Conservation (phyloP, 768 basidiomycete species). For the Hemileccinum impolitum region DNA sequence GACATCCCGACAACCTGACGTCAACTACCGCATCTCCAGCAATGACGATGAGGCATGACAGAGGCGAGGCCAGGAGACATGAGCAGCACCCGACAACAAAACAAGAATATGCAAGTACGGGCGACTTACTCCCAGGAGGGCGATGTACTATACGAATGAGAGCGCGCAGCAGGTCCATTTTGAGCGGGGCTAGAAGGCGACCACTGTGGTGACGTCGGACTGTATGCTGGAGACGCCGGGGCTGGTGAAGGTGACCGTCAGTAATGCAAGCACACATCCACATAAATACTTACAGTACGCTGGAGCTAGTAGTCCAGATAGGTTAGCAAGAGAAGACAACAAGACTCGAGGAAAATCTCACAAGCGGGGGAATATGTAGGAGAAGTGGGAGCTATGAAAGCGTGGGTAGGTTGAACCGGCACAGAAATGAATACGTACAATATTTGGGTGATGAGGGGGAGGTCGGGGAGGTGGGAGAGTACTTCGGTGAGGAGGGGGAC, state of each 20-base stretch:
- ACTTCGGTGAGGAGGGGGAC: constrained; percentile 89
- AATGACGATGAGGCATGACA: constrained; percentile 6
- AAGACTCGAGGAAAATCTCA: constrained; percentile 39
- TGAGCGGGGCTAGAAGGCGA: constrained; percentile 79
- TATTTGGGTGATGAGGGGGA: constrained; percentile 93
- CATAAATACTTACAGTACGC: constrained; percentile 62
- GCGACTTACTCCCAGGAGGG: constrained; percentile 49
- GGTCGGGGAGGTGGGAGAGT: constrained; percentile 90
- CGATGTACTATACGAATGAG: constrained; percentile 44
- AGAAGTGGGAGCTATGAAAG: constrained; percentile 69
- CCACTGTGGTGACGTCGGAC: constrained; percentile 82
- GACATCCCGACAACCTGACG: constrained; percentile 10
- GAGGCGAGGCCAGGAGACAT: constrained; percentile 4
- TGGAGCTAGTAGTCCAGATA: constrained; percentile 47
- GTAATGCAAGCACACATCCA: not conserved
- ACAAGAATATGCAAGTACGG: constrained; percentile 5
- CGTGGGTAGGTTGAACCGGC: constrained; percentile 5
- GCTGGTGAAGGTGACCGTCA: constrained; percentile 40
- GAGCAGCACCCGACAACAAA: constrained; percentile 12
- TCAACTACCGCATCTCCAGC: constrained; percentile 6
- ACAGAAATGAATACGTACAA: constrained; percentile 48
- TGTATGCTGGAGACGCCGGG: constrained; percentile 83
- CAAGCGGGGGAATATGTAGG: constrained; percentile 87
- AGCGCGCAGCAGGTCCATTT: constrained; percentile 38
- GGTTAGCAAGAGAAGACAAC: constrained; percentile 3